Conservation (phyloP, 345 rosid genomes). For the Arabidopsis thaliana region TAIR10.1 NC_003076.8:14877501-14878000, state of each 20-base stretch:
- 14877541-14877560: too few relatives aligned
- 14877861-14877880: background rate
- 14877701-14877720: background rate
- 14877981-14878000: background rate
- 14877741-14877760: slow-evolving; percentile 40
- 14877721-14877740: slow-evolving; percentile 22
- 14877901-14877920: background rate
- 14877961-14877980: background rate
- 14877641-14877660: slow-evolving; percentile 16
- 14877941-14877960: background rate
- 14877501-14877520: too few relatives aligned
- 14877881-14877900: background rate
- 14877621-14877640: slow-evolving; percentile 9
- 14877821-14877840: background rate
- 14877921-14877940: background rate
- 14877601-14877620: background rate
- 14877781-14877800: background rate
- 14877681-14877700: slow-evolving; percentile 4
- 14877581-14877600: background rate
- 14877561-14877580: background rate
- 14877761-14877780: slow-evolving; percentile 26
- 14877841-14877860: background rate
- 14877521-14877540: too few relatives aligned
- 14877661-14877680: background rate
- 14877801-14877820: background rate